Evolutionary conservation across 1,284 basidiomycete genomes (phyloP).

Genomic region (Baeospora myosura): DNA sequence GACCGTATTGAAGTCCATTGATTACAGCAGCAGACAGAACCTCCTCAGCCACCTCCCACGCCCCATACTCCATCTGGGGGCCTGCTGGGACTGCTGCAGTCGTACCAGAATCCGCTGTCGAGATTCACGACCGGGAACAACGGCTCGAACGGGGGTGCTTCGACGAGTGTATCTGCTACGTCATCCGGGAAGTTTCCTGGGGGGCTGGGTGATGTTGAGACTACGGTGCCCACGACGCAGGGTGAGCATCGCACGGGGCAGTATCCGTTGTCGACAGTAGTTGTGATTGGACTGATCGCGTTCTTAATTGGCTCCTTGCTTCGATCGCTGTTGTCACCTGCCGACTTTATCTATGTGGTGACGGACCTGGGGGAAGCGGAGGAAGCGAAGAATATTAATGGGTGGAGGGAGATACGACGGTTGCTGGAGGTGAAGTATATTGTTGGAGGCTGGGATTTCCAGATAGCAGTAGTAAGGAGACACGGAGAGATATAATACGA

Average conservation of each 20-base stretch:
- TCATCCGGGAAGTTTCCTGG: slow-evolving; percentile 17
- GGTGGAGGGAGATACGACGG: slow-evolving; percentile 80
- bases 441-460: slow-evolving; percentile 74
- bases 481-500: slow-evolving; percentile 32
- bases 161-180: slow-evolving; percentile 10
- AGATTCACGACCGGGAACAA: slow-evolving; percentile 8
- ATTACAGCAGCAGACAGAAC: slow-evolving; percentile 12
- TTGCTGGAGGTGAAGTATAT: slow-evolving; percentile 75
- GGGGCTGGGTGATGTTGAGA: slow-evolving; percentile 20
- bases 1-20: slow-evolving; percentile 7
- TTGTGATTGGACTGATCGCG: slow-evolving; percentile 79
- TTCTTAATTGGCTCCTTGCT: slow-evolving; percentile 89
- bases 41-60: slow-evolving; percentile 1
- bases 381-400: slow-evolving; percentile 35
- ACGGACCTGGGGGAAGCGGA: slow-evolving; percentile 46
- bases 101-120: slow-evolving; percentile 10
- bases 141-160: slow-evolving; percentile 12
- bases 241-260: neutral
- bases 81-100: slow-evolving; percentile 34
- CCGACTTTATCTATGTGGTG: slow-evolving; percentile 86
- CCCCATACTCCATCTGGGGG: slow-evolving; percentile 15
- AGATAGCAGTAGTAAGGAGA: slow-evolving; percentile 70
- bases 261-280: slow-evolving; percentile 25
- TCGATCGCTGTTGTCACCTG: slow-evolving; percentile 78
- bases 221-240: slow-evolving; percentile 4